These are phyloP conservation scores for Xylariales sp. DNA, from an alignment of 2,329 filamentous ascomycete genomes.

Conservation along the genomic window DNA sequence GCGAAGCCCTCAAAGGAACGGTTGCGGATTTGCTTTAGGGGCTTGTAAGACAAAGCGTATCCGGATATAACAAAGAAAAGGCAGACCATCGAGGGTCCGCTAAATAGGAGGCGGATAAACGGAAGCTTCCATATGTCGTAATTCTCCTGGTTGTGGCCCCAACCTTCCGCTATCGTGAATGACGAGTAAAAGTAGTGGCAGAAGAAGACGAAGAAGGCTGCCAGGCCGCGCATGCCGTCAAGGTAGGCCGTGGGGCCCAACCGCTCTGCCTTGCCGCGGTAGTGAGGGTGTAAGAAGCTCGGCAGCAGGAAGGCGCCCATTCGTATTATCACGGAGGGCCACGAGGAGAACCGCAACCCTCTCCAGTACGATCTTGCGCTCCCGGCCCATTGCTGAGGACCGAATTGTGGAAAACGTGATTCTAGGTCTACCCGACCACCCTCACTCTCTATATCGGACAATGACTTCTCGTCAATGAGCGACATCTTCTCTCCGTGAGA, in stretches of 20 bases:
- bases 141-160: slow-evolving; percentile 39
- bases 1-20: slow-evolving; percentile 34
- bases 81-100: slow-evolving; percentile 53
- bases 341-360: slow-evolving; percentile 26
- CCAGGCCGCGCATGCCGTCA: slow-evolving; percentile 53
- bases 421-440: slow-evolving; percentile 33
- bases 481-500: slow-evolving; percentile 40
- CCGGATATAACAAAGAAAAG: slow-evolving; percentile 61
- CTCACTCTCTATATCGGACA: slow-evolving; percentile 40
- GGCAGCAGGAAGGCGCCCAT: slow-evolving; percentile 43
- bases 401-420: slow-evolving; percentile 22
- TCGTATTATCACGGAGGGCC: slow-evolving; percentile 32
- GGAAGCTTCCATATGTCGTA: slow-evolving; percentile 47
- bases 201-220: slow-evolving; percentile 52
- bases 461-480: slow-evolving; percentile 38
- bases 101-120: slow-evolving; percentile 48
- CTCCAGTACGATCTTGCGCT: slow-evolving; percentile 22
- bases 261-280: slow-evolving; percentile 34
- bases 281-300: slow-evolving; percentile 45
- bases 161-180: slow-evolving; percentile 47
- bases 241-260: slow-evolving; percentile 52
- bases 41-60: slow-evolving; percentile 53
- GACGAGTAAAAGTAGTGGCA: slow-evolving; percentile 52
- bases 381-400: slow-evolving; percentile 28
- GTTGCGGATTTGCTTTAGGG: slow-evolving; percentile 40